Evolutionary conservation across 306 rosid species (phyloP), one percentile per base, ranked within the genome.

Genomic region (Prinsepia uniflora): DNA sequence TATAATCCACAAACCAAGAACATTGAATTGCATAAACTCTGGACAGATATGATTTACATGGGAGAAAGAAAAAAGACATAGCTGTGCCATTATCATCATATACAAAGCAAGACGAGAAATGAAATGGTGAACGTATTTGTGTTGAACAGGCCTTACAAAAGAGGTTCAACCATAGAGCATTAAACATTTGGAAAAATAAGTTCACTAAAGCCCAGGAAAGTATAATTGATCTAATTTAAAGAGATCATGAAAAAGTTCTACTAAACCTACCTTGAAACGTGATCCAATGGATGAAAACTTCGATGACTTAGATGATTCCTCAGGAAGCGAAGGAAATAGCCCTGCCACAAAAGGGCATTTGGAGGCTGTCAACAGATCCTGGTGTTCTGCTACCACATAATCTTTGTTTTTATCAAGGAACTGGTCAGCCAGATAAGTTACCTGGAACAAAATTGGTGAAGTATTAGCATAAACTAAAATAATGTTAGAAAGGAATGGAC

Each of bases 381-480:
- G 99, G 77, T 91, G 97, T 81, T 95, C 99, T 42, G 97, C 99
- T 54, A 95, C 91, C 76, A 95, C 99, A 83, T 95, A 95, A 81
- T 95, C 99, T 88, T 95, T 95, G 90, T 95, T 95, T 82, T 95
- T 95, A 78, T 95, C 99, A 74, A 95, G 89, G 76, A 95, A 95
- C 83, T 83, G 90, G 81, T 95, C 97, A 74, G 97, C 99, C 81
- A 77, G 85, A 83, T 95, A 95, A 54, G 77, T 80, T 64, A 95
- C 99, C 99, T 95, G 84, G 67, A 81, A 79, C 9, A 22, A 14
- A 79, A 68, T 72, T 45, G 63, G 71, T 46, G 53, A 74, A 67
- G 10, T 43, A 60, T 82, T 70, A 76, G 70, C 44, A 72, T 58
- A 68, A 30, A 46, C 20, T 49, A 43, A 68, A n/a, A 60, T 71